A percentile compares a stretch with the other conserved stretches of the same genome.
These are phyloP conservation scores for Colletotrichum cordylinicola DNA, from an alignment of 2,329 filamentous ascomycete genomes.

Conservation along the genomic window DNA sequence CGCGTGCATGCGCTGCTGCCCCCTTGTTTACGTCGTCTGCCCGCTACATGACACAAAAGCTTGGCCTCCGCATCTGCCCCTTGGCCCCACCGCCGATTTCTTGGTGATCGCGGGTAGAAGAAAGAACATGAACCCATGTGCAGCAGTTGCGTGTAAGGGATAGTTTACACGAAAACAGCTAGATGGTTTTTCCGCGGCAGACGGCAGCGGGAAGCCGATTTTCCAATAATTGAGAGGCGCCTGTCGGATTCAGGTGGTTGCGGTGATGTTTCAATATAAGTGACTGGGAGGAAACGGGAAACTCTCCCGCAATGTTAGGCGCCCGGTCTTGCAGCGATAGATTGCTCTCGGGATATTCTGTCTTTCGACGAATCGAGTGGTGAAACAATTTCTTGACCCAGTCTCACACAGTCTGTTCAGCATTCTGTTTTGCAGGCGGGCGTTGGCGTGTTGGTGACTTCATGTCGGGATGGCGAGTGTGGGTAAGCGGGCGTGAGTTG, in stretches of 20 bases:
- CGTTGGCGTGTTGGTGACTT: neutral
- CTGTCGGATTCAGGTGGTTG: neutral
- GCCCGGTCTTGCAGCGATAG: neutral
- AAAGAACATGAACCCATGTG: no score
- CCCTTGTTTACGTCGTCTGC: neutral
- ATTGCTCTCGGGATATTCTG: neutral
- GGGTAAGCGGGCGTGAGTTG: neutral
- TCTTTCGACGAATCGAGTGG: neutral
- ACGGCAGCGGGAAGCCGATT: neutral
- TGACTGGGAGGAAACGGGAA: neutral
- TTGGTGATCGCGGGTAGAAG: neutral
- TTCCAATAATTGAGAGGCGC: neutral
- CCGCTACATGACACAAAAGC: conserved; percentile 3
- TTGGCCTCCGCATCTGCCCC: conserved; percentile 7
- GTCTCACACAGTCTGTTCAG: neutral
- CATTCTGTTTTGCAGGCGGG: no score
- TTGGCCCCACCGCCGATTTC: neutral
- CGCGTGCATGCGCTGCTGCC: neutral
- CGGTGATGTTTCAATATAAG: neutral
- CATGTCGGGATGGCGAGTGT: neutral
- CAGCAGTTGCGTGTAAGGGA: neutral
- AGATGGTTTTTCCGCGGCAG: neutral
- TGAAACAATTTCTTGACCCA: neutral
- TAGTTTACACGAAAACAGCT: neutral
- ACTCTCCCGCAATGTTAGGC: neutral